Percentiles rank a stretch among this genome's conserved stretches.
Evolutionary conservation across 2,329 filamentous ascomycete genomes (phyloP).

Genomic region (Exophiala alcalophila): DNA sequence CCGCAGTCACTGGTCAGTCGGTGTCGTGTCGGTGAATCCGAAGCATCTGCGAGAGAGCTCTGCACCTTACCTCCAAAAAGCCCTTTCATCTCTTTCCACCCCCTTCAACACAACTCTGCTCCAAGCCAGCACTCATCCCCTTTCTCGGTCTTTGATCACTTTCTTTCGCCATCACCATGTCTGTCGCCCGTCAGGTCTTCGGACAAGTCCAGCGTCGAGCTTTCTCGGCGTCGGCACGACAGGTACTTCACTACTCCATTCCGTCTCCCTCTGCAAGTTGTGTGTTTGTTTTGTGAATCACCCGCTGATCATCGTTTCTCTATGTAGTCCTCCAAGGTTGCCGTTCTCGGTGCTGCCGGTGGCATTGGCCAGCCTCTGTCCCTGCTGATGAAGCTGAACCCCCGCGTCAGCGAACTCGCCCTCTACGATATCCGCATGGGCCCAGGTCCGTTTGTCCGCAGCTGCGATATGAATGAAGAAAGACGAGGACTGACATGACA

Average conservation of each 20-base stretch:
- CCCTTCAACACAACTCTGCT: too few relatives aligned
- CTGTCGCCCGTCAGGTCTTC: constrained; percentile 35
- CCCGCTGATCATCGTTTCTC: constrained; percentile 8
- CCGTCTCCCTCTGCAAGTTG: not conserved
- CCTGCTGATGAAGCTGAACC: constrained; percentile 97
- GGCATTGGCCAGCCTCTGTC: constrained; percentile 98
- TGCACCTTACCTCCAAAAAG: too few relatives aligned
- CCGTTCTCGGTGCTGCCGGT: constrained; percentile 93
- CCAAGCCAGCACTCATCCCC: too few relatives aligned
- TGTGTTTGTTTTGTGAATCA: too few relatives aligned
- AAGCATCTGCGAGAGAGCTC: too few relatives aligned
- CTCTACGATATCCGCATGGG: constrained; percentile 96
- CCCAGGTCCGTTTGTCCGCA: constrained; percentile 64
- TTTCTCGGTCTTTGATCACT: not conserved
- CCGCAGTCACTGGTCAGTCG: too few relatives aligned
- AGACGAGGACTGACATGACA: constrained; percentile 13
- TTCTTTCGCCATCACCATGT: constrained; percentile 21
- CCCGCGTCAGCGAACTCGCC: constrained; percentile 85
- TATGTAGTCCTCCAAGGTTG: constrained; percentile 86
- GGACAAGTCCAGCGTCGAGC: constrained; percentile 67
- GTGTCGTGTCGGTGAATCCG: too few relatives aligned
- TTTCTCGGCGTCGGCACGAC: constrained; percentile 75
- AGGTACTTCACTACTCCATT: constrained; percentile 50
- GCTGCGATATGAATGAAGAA: constrained; percentile 6
- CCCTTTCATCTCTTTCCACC: too few relatives aligned